A percentile compares a stretch with the other conserved stretches of the same genome.
Conservation (phyloP, 139 green algal species). For the Chlamydomonas urium region DNA sequence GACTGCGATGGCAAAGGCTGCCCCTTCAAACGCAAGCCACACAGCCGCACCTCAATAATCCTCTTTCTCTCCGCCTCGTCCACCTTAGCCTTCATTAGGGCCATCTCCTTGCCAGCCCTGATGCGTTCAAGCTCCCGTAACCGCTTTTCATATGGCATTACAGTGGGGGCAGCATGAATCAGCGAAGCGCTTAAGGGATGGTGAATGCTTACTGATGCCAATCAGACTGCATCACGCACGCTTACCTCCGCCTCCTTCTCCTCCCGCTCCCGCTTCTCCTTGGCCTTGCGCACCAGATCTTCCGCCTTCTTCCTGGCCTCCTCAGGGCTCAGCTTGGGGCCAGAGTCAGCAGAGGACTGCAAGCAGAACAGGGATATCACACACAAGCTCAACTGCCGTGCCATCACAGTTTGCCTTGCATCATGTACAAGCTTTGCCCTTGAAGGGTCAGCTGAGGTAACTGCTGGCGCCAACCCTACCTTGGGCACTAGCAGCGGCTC, state of each 20-base stretch:
- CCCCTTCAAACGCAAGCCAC: too few relatives aligned
- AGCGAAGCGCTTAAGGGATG: too few relatives aligned
- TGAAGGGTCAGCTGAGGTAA: neutral
- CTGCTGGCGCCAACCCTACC: slow-evolving; percentile 12
- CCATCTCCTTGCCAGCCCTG: slow-evolving; percentile 48
- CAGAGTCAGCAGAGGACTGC: too few relatives aligned
- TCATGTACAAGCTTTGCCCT: neutral
- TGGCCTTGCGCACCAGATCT: slow-evolving; percentile 62
- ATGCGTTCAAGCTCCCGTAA: slow-evolving; percentile 46
- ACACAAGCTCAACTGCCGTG: neutral
- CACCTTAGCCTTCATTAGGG: slow-evolving; percentile 60
- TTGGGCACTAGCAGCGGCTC: slow-evolving; percentile 70
- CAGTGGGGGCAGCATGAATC: too few relatives aligned
- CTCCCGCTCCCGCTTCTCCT: slow-evolving; percentile 63
- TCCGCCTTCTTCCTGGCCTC: slow-evolving; percentile 65
- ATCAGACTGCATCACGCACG: too few relatives aligned
- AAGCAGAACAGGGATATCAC: neutral
- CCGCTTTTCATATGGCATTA: neutral
- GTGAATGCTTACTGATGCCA: too few relatives aligned
- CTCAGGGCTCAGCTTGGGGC: slow-evolving; percentile 69
- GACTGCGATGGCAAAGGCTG: too few relatives aligned
- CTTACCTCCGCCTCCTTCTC: slow-evolving; percentile 52
- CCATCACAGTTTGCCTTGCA: neutral
- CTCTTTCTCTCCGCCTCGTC: slow-evolving; percentile 71
- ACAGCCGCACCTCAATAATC: slow-evolving; percentile 57